Percentiles rank a stretch among this genome's conserved stretches.
Conservation (phyloP, 2,329 filamentous ascomycete species). For the Ceratocystis destructans region DNA sequence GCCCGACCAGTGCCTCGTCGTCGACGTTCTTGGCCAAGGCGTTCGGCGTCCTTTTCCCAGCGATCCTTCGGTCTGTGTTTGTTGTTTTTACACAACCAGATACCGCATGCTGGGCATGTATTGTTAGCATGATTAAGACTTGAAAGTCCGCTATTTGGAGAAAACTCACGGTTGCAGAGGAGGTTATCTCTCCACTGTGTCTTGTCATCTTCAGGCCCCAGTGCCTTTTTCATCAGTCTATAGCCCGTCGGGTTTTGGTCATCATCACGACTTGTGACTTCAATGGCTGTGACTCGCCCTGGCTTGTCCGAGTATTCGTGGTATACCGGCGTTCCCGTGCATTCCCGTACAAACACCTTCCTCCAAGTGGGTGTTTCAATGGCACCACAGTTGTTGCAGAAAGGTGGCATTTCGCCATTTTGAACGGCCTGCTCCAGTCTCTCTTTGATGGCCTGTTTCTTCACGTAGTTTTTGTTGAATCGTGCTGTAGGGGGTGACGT, state of each 20-base stretch:
- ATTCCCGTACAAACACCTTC: constrained; percentile 72
- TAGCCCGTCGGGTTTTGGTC: constrained; percentile 51
- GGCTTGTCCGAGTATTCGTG: constrained; percentile 60
- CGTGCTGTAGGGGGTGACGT: constrained; percentile 29
- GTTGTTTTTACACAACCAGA: constrained; percentile 86
- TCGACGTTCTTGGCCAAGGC: constrained; percentile 38
- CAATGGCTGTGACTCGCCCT: constrained; percentile 60
- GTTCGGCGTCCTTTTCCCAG: constrained; percentile 56
- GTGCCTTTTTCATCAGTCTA: constrained; percentile 63
- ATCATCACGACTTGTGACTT: constrained; percentile 48
- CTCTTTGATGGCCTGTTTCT: constrained; percentile 48
- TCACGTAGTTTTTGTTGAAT: constrained; percentile 49
- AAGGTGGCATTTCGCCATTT: constrained; percentile 75
- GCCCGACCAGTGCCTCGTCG: constrained; percentile 34
- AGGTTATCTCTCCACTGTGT: constrained; percentile 55
- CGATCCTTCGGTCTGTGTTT: constrained; percentile 67
- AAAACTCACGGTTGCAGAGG: constrained; percentile 70
- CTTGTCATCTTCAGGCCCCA: constrained; percentile 49
- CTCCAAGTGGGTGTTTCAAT: constrained; percentile 96
- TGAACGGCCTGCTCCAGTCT: constrained; percentile 50
- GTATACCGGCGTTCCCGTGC: constrained; percentile 54
- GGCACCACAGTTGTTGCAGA: constrained; percentile 82
- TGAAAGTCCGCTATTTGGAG: constrained; percentile 19
- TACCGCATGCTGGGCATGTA: constrained; percentile 54
- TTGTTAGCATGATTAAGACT: constrained; percentile 24